phyloP scores from a whole-genome alignment of 2,329 filamentous ascomycete genomes.

The Pseudocercospora fijiensis region DNA sequence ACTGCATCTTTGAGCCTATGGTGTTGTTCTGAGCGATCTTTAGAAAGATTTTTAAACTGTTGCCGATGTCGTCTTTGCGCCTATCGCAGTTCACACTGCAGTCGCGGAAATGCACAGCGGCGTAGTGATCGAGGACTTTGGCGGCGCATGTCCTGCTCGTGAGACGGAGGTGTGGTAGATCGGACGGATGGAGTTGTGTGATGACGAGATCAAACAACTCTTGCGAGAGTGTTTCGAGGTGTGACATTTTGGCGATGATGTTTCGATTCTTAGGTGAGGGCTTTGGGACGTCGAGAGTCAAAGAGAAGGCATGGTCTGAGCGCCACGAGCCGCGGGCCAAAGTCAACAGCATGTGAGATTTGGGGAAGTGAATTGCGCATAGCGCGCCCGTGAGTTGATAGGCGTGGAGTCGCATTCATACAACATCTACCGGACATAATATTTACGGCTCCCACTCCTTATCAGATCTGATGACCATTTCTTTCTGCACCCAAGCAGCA shows the following conservation, averaged over 20 bases:
- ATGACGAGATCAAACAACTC: neutral
- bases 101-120: neutral
- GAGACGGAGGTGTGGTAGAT: neutral
- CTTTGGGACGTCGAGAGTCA: neutral
- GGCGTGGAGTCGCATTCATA: neutral
- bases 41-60: neutral
- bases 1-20: neutral
- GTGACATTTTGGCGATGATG: neutral
- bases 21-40: neutral
- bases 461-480: conserved; percentile 11
- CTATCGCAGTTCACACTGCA: neutral
- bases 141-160: neutral
- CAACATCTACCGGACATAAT: neutral
- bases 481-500: conserved; percentile 23
- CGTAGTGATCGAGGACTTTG: neutral
- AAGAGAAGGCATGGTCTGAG: neutral
- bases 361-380: neutral
- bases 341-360: neutral
- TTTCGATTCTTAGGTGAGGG: neutral
- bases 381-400: neutral
- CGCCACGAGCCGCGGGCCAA: neutral
- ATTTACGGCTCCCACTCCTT: neutral
- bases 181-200: neutral
- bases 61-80: neutral
- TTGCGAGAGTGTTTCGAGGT: neutral